Evolutionary conservation across 1,284 basidiomycete species (phyloP).

Genomic region (Cerrena zonata): DNA sequence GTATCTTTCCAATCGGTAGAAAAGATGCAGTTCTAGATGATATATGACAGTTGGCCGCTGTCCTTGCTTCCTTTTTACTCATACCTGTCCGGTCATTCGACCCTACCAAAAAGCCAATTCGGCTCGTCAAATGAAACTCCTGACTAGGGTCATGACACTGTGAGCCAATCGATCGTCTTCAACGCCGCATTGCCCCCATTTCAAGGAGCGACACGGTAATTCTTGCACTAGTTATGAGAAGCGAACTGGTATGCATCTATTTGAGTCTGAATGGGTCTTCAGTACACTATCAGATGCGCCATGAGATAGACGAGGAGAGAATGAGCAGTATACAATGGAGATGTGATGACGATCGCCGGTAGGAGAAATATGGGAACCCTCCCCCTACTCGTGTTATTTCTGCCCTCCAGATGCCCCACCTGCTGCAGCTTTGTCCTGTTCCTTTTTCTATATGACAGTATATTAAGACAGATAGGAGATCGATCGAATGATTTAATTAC

Average conservation of each 20-base stretch:
- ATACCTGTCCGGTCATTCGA: not conserved
- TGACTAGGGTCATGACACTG: not conserved
- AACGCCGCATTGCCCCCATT: not conserved
- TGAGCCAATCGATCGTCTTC: not conserved
- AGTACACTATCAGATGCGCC: not conserved
- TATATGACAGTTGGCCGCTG: not conserved
- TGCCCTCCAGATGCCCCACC: conserved; percentile 20
- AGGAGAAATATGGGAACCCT: conserved; percentile 16
- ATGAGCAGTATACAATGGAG: not conserved
- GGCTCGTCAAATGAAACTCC: not conserved
- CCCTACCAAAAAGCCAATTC: not conserved
- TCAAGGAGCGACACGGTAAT: not conserved
- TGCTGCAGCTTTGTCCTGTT: conserved; percentile 46
- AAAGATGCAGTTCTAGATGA: not conserved
- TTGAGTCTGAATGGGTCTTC: not conserved
- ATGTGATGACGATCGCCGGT: not conserved
- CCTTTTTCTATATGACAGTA: conserved; percentile 50
- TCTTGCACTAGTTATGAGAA: not conserved
- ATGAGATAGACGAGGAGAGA: not conserved
- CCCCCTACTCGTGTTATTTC: conserved; percentile 36
- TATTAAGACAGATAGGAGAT: conserved; percentile 1
- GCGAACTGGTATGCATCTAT: not conserved
- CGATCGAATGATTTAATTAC: conserved; percentile 21
- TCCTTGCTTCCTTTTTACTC: not conserved
- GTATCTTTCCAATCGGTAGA: too few species aligned